Evolutionary conservation across 768 basidiomycete genomes (phyloP).

Genomic region (Floccularia luteovirens): DNA sequence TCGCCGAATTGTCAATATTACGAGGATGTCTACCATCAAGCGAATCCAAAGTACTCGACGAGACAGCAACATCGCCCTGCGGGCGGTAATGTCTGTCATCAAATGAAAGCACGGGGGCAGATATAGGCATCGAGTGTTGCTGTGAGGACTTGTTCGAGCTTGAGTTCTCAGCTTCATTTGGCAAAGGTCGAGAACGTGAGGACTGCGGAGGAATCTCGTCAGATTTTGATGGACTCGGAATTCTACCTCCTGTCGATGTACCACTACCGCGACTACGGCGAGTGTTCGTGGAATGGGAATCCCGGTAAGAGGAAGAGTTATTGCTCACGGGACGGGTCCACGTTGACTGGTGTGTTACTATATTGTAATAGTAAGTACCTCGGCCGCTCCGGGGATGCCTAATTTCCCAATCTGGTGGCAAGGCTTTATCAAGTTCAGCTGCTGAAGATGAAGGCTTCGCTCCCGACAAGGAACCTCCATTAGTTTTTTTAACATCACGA

Average conservation of each 20-base stretch:
- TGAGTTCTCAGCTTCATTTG: slow-evolving; percentile 9
- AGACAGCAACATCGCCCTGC: slow-evolving; percentile 14
- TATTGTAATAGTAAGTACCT: slow-evolving; percentile 50
- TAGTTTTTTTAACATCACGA: slow-evolving; percentile 33
- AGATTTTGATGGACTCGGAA: slow-evolving; percentile 17
- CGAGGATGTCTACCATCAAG: slow-evolving; percentile 16
- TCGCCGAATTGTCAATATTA: slow-evolving; percentile 7
- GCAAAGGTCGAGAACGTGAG: not conserved
- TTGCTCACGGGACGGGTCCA: slow-evolving; percentile 46
- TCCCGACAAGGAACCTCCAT: slow-evolving; percentile 3
- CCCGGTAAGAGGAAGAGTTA: slow-evolving; percentile 10
- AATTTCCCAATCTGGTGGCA: slow-evolving; percentile 58
- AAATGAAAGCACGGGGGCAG: slow-evolving; percentile 32
- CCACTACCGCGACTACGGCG: not conserved
- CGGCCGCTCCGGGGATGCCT: slow-evolving; percentile 41
- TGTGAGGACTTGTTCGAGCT: slow-evolving; percentile 1
- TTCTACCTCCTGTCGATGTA: not conserved
- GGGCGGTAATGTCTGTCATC: slow-evolving; percentile 66
- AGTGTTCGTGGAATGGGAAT: not conserved
- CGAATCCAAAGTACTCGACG: slow-evolving; percentile 5
- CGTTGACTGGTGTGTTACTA: slow-evolving; percentile 44
- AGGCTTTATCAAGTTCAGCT: slow-evolving; percentile 16
- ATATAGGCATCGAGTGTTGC: slow-evolving; percentile 1
- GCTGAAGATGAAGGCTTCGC: slow-evolving; percentile 8
- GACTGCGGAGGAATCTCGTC: slow-evolving; percentile 21